Evolutionary conservation across 352 stramenopile genomes (phyloP), one percentile per base, ranked within the genome.

Genomic region (Globisporangium uncinulatum): DNA sequence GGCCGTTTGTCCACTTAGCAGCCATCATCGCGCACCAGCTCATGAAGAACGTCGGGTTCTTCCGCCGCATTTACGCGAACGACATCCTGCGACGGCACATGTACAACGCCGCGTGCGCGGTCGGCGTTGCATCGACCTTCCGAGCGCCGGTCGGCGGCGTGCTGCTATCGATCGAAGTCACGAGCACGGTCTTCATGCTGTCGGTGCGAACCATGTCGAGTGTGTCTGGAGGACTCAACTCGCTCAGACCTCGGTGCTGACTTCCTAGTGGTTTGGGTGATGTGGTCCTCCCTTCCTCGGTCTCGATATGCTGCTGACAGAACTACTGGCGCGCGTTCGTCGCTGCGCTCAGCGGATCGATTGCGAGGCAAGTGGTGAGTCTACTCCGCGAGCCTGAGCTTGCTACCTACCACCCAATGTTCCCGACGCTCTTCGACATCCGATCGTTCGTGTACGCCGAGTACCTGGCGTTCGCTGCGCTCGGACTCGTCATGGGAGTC

Each of bases 1-100:
- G 97, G 2, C 95, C 97, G 11, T 99, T 99, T 74, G 93, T 99
- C 6, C 93, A 98, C 74, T 90, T 85, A 0, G 77, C 79, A 15
- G 93, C 79, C 21, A 92, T 94, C 59, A 82, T 97, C 24, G 79
- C 80, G 24, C 83, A 97, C 51, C 71, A 74, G 29, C 54, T 97
- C 31, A 91, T 98, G 71, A 82, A 83, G 67, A 73, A 78, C 50
- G 49, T 87, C 7, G 65, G 62, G 4, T 79, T 73, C 24, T 97
- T 97, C 61, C 63, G 62, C 6, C 68, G 75, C 10, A 74, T 95
- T 24, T 86, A 79, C 56, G 55, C 81, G 29, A 83, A 73, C 47
- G 66, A 86, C 24, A 76, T 89, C 44, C 63, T 92, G 21, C 63
- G 82, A 11, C 73, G 86, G 11, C 86, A 97, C 49, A 75, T 97